phyloP scores from a whole-genome alignment of 257 asterid species.

The Linaria vulgaris region DNA sequence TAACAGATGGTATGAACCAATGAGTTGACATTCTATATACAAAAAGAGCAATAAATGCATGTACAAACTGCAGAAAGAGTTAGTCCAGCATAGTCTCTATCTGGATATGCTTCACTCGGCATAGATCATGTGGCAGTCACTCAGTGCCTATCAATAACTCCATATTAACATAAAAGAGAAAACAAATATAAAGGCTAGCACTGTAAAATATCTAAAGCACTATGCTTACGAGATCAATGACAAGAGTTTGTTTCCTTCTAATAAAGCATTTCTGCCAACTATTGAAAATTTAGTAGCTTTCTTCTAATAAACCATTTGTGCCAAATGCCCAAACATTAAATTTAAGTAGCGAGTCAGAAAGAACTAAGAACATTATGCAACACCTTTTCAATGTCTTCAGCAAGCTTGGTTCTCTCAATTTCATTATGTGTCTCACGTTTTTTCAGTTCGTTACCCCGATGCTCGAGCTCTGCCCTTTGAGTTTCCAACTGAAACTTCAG shows the following conservation, averaged over 20 bases:
- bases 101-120: too few relatives aligned
- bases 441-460: conserved; percentile 64
- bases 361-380: conserved; percentile 29
- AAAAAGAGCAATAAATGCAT: too few relatives aligned
- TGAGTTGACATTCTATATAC: too few relatives aligned
- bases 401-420: conserved; percentile 61
- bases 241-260: too few relatives aligned
- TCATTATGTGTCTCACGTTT: conserved; percentile 80
- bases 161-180: too few relatives aligned
- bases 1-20: too few relatives aligned
- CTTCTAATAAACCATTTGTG: conserved; percentile 16
- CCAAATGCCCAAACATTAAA: conserved; percentile 12
- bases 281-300: too few relatives aligned
- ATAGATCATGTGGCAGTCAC: too few relatives aligned
- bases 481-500: conserved; percentile 62
- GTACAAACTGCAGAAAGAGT: too few relatives aligned
- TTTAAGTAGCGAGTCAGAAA: conserved; percentile 3
- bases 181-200: neutral
- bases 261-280: too few relatives aligned
- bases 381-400: conserved; percentile 83
- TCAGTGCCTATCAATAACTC: too few relatives aligned
- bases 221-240: conserved; percentile 9
- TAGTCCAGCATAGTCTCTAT: too few relatives aligned
- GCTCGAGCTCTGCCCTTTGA: conserved; percentile 72
- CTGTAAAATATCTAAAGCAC: neutral